These are phyloP conservation scores for Saccharomycodes ludwigii DNA, from an alignment of 805 yeast species.

Conservation along the genomic window DNA sequence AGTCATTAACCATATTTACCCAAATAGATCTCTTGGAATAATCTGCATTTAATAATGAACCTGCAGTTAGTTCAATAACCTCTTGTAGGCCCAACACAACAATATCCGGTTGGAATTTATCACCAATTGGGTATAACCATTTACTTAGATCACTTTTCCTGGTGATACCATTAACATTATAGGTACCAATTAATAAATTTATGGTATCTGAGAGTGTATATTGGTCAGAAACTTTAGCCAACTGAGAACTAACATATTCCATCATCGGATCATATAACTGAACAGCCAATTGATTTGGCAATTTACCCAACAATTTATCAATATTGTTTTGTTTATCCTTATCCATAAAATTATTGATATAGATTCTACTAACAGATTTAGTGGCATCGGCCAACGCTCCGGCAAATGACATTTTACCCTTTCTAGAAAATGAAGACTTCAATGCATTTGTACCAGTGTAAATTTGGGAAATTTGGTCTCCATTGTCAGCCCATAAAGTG, in stretches of 20 bases:
- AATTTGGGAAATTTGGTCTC: constrained; percentile 89
- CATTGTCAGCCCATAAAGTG: constrained; percentile 95
- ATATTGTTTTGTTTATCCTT: constrained; percentile 82
- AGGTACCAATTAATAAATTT: constrained; percentile 69
- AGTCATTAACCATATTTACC: constrained; percentile 55
- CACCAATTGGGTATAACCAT: constrained; percentile 78
- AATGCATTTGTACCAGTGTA: constrained; percentile 97
- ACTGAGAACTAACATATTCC: constrained; percentile 64
- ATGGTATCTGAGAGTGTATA: constrained; percentile 54
- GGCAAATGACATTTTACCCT: constrained; percentile 92
- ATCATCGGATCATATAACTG: constrained; percentile 75
- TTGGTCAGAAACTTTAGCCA: constrained; percentile 28
- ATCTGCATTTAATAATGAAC: constrained; percentile 80
- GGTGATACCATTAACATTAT: constrained; percentile 69
- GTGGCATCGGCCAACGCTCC: constrained; percentile 97
- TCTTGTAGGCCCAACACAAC: constrained; percentile 91
- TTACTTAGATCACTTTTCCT: constrained; percentile 42
- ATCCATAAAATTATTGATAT: constrained; percentile 92
- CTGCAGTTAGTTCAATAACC: constrained; percentile 84
- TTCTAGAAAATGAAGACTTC: constrained; percentile 86
- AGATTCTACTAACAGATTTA: constrained; percentile 87
- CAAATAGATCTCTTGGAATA: constrained; percentile 65
- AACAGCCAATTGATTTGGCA: constrained; percentile 60
- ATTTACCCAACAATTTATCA: constrained; percentile 73
- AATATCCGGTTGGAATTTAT: constrained; percentile 52